Evolutionary conservation across 106 monocot genomes (phyloP).

Genomic region (Dactylorhiza incarnata): DNA sequence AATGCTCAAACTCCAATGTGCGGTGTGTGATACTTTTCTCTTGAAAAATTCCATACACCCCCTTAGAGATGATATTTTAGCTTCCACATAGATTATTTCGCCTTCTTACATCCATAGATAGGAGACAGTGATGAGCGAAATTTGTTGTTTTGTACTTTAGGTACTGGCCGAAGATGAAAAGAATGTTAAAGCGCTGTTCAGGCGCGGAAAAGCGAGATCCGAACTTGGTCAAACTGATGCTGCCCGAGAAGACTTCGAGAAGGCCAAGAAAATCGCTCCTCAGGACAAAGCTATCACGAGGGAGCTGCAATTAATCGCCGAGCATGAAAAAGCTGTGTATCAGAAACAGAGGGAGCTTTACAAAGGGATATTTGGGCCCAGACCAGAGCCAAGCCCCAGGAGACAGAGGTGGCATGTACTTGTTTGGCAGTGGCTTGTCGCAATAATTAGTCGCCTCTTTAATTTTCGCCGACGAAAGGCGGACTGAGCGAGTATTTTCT

Average conservation of each 20-base stretch:
- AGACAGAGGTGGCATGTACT: conserved; percentile 25
- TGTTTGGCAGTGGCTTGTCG: conserved; percentile 64
- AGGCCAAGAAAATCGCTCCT: conserved; percentile 57
- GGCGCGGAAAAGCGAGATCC: conserved; percentile 84
- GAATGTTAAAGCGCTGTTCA: conserved; percentile 83
- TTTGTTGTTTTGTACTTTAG: conserved; percentile 14
- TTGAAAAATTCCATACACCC: no score
- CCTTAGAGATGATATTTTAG: no score
- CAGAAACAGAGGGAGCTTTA: conserved; percentile 93
- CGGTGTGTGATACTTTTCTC: no score
- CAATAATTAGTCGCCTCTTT: conserved; percentile 38
- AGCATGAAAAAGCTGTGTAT: conserved; percentile 88
- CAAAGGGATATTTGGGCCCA: conserved; percentile 86
- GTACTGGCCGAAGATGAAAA: conserved; percentile 83
- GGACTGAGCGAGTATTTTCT: conserved; percentile 23
- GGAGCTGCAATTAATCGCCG: conserved; percentile 56
- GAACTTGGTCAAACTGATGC: conserved; percentile 86
- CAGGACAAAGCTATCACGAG: conserved; percentile 60
- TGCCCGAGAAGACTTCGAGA: conserved; percentile 79
- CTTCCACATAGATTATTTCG: no score
- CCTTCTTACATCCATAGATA: no score
- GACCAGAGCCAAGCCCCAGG: conserved; percentile 55
- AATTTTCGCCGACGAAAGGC: conserved; percentile 39
- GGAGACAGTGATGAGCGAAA: no score
- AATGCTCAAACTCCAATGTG: no score